A percentile compares a stretch with the other conserved stretches of the same genome.
These are phyloP conservation scores for Puccinia coronata DNA, from an alignment of 1,284 basidiomycete species.

Conservation along the genomic window DNA sequence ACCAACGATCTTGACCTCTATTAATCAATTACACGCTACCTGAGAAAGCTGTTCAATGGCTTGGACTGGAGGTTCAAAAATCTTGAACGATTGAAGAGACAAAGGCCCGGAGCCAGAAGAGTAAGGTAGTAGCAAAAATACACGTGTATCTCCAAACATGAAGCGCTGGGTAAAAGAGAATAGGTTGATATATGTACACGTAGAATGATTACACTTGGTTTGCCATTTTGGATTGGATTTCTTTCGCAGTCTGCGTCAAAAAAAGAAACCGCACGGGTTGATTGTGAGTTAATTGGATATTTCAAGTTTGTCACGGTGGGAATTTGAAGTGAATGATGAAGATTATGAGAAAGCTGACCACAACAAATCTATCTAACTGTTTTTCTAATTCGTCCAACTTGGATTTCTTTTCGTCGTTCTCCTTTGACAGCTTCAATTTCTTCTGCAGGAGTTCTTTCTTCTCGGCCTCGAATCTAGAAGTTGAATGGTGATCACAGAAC, in stretches of 20 bases:
- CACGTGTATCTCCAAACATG: too few relatives aligned
- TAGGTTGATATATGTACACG: too few relatives aligned
- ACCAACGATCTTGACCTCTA: too few relatives aligned
- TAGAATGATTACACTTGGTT: constrained; percentile 23
- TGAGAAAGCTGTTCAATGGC: too few relatives aligned
- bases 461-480: constrained; percentile 36
- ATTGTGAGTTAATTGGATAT: background rate
- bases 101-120: too few relatives aligned
- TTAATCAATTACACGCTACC: too few relatives aligned
- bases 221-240: constrained; percentile 48
- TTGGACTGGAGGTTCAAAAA: too few relatives aligned
- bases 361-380: constrained; percentile 46
- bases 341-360: constrained; percentile 5
- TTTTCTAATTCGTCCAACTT: constrained; percentile 49
- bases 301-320: background rate
- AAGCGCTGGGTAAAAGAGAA: too few relatives aligned
- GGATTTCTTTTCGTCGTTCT: constrained; percentile 48
- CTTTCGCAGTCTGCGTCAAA: constrained; percentile 32
- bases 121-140: too few relatives aligned
- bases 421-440: constrained; percentile 46
- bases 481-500: too few relatives aligned
- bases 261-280: background rate
- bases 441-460: constrained; percentile 43
- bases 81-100: too few relatives aligned
- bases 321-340: background rate